Conservation (phyloP, 2,329 filamentous ascomycete genomes). For the Aspergillus hortae region DNA sequence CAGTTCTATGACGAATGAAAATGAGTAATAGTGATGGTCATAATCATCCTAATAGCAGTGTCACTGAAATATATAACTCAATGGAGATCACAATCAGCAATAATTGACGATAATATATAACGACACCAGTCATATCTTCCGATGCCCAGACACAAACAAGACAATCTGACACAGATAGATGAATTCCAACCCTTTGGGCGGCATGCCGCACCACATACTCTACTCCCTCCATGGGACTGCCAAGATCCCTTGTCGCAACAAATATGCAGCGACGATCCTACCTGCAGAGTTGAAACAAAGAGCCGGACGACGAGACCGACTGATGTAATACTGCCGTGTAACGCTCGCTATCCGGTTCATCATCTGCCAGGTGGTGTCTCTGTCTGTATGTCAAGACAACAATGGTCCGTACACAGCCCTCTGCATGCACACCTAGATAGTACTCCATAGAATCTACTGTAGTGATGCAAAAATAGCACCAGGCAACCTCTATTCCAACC, state of each 20-base stretch:
- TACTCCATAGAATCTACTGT: too few species aligned
- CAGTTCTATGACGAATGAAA: too few species aligned
- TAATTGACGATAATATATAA: too few species aligned
- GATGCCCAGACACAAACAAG: background rate
- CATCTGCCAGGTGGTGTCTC: background rate
- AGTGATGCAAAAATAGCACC: too few species aligned
- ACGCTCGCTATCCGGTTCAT: background rate
- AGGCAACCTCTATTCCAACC: background rate
- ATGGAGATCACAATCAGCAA: too few species aligned
- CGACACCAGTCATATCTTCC: background rate
- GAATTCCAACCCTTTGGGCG: background rate
- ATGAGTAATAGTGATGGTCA: background rate
- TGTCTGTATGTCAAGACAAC: too few species aligned
- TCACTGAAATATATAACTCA: too few species aligned
- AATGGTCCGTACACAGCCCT: too few species aligned
- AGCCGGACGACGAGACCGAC: background rate
- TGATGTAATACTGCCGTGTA: background rate
- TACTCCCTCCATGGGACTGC: background rate
- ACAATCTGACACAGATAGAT: background rate
- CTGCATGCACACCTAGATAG: too few species aligned
- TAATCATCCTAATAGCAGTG: too few species aligned
- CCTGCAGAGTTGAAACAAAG: background rate
- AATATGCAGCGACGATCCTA: background rate
- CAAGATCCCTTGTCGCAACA: slow-evolving; percentile 1
- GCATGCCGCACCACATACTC: background rate